phyloP scores from a whole-genome alignment of 768 basidiomycete species.

The Phaffia tasmanica region DNA sequence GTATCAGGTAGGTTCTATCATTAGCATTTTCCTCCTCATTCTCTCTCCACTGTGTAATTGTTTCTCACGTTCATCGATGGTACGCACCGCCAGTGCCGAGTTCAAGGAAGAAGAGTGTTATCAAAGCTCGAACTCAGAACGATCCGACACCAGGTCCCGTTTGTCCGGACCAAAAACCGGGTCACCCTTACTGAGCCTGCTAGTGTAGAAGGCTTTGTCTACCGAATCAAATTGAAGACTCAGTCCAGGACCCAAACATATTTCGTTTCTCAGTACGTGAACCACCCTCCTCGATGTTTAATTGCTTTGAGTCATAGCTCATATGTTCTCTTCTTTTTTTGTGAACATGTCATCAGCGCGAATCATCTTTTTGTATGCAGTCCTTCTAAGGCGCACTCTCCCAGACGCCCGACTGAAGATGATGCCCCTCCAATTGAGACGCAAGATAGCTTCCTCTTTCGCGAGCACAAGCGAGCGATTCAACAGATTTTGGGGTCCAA shows the following conservation, averaged over 20 bases:
- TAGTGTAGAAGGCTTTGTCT: slow-evolving; percentile 22
- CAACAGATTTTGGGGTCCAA: slow-evolving; percentile 35
- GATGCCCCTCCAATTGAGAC: slow-evolving; percentile 12
- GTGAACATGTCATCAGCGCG: background rate
- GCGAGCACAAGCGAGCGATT: slow-evolving; percentile 34
- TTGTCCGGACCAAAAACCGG: background rate
- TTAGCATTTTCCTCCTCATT: background rate
- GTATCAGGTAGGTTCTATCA: slow-evolving; percentile 5
- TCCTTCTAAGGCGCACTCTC: slow-evolving; percentile 17
- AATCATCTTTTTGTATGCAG: slow-evolving; percentile 17
- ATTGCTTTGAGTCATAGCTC: background rate
- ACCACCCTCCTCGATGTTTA: background rate
- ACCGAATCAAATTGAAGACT: slow-evolving; percentile 21
- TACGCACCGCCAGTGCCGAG: background rate
- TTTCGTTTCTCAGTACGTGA: slow-evolving; percentile 10
- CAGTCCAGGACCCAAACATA: slow-evolving; percentile 15
- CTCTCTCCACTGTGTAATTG: background rate
- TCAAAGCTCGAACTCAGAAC: too few relatives aligned
- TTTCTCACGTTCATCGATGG: background rate
- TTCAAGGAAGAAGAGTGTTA: background rate
- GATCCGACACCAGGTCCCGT: too few relatives aligned
- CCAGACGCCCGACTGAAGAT: background rate
- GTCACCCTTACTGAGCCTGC: slow-evolving; percentile 9
- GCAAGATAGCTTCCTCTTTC: slow-evolving; percentile 29
- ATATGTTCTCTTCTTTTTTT: background rate